Conservation (phyloP, 1,139 yeast genomes). For the Candida sanyaensis region DNA sequence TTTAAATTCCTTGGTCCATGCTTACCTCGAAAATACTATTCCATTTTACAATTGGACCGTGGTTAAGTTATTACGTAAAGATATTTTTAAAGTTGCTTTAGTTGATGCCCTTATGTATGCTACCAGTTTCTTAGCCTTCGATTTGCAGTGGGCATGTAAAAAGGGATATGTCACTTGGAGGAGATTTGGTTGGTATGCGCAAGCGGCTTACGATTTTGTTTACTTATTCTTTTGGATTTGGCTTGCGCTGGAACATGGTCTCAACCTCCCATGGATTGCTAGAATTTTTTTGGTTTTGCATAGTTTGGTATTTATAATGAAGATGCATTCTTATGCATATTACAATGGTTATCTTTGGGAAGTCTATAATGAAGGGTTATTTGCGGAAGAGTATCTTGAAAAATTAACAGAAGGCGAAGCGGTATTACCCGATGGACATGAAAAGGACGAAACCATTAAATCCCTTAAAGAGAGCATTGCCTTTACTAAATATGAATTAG, state of each 20-base stretch:
- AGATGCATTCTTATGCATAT: constrained; percentile 87
- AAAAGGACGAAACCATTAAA: constrained; percentile 25
- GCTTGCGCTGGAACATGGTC: constrained; percentile 47
- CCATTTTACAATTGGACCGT: constrained; percentile 50
- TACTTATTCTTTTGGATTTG: constrained; percentile 52
- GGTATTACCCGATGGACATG: constrained; percentile 21
- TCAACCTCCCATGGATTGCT: constrained; percentile 81
- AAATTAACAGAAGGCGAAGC: constrained; percentile 20
- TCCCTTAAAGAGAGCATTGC: constrained; percentile 49
- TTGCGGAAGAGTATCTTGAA: constrained; percentile 38
- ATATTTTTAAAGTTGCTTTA: constrained; percentile 61
- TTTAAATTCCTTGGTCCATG: constrained; percentile 49
- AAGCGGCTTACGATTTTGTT: constrained; percentile 54
- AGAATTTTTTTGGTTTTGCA: constrained; percentile 80
- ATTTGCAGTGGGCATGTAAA: constrained; percentile 55
- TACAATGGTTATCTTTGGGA: constrained; percentile 88
- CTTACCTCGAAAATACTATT: constrained; percentile 27
- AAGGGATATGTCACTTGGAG: constrained; percentile 55
- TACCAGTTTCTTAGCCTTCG: constrained; percentile 55
- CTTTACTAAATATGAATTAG: constrained; percentile 66
- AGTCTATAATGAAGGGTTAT: constrained; percentile 55
- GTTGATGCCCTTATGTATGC: constrained; percentile 74
- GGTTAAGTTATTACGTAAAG: constrained; percentile 50
- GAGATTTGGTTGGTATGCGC: constrained; percentile 59
- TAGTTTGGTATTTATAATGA: constrained; percentile 85